phyloP scores from a whole-genome alignment of 2,329 filamentous ascomycete genomes.

The Calcarisporium arbuscula region DNA sequence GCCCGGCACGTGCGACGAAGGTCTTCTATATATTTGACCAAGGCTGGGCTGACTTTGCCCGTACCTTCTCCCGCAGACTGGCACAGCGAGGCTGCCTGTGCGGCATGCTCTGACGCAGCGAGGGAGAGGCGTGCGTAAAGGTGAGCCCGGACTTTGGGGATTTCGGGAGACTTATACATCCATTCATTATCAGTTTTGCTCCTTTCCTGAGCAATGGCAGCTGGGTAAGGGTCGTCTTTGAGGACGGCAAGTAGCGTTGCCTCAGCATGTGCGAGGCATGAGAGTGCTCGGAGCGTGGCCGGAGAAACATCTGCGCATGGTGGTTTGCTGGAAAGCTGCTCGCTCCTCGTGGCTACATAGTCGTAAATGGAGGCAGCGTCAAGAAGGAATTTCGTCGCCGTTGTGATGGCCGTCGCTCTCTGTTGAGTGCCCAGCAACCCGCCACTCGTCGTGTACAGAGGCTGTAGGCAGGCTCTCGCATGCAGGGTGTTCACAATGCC shows the following conservation, averaged over 20 bases:
- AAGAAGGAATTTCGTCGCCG: constrained; percentile 71
- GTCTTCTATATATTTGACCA: constrained; percentile 71
- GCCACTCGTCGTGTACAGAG: constrained; percentile 61
- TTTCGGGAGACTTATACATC: constrained; percentile 89
- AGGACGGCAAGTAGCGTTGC: constrained; percentile 84
- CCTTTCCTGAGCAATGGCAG: constrained; percentile 70
- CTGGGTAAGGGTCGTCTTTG: constrained; percentile 91
- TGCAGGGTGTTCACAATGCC: constrained; percentile 68
- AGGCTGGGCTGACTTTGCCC: constrained; percentile 54
- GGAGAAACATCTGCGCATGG: constrained; percentile 50
- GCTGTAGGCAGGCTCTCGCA: constrained; percentile 65
- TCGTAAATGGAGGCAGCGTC: constrained; percentile 73
- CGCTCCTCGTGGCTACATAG: constrained; percentile 56
- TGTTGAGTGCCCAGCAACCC: constrained; percentile 58
- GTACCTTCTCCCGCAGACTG: constrained; percentile 29
- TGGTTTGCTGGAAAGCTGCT: constrained; percentile 30
- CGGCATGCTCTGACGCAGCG: constrained; percentile 80
- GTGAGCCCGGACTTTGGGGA: constrained; percentile 82
- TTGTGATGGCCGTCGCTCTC: constrained; percentile 61
- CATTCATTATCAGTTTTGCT: constrained; percentile 84
- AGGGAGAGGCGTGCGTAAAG: constrained; percentile 84
- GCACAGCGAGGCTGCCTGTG: constrained; percentile 56
- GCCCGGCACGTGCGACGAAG: constrained; percentile 69
- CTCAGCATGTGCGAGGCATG: constrained; percentile 71
- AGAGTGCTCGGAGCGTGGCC: constrained; percentile 47